These are phyloP conservation scores for Colletotrichum neosansevieriae DNA, from an alignment of 2,329 filamentous ascomycete species.

Conservation along the genomic window DNA sequence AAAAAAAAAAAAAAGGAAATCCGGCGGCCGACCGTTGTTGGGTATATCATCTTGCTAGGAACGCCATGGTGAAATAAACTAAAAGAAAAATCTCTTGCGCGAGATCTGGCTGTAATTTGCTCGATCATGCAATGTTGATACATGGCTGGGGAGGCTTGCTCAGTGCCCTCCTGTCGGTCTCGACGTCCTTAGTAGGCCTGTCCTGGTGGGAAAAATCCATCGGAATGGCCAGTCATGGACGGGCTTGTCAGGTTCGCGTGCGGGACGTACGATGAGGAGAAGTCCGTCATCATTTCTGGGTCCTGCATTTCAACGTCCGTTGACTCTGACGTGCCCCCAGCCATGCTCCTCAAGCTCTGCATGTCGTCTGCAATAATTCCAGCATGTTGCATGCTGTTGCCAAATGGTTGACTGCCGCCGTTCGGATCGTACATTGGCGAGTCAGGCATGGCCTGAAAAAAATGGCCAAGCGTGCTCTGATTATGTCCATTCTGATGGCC, in stretches of 20 bases:
- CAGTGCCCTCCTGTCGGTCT: not conserved
- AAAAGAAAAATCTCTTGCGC: slow-evolving; percentile 23
- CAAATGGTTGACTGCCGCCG: slow-evolving; percentile 30
- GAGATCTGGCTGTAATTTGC: slow-evolving; percentile 20
- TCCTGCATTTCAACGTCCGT: slow-evolving; percentile 53
- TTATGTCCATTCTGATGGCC: slow-evolving; percentile 24
- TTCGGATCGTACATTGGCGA: slow-evolving; percentile 38
- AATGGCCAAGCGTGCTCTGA: slow-evolving; percentile 37
- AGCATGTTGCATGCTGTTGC: slow-evolving; percentile 39
- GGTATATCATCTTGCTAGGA: slow-evolving; percentile 37
- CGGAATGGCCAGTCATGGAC: slow-evolving; percentile 19
- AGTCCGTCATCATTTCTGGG: slow-evolving; percentile 47
- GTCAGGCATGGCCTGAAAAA: slow-evolving; percentile 38
- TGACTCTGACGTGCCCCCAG: slow-evolving; percentile 46
- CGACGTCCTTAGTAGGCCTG: slow-evolving; percentile 27
- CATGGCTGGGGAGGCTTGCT: not conserved
- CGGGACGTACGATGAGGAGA: slow-evolving; percentile 39
- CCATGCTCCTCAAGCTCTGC: slow-evolving; percentile 50
- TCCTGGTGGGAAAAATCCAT: slow-evolving; percentile 32
- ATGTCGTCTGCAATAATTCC: slow-evolving; percentile 54
- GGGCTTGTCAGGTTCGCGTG: slow-evolving; percentile 32
- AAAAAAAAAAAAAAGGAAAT: slow-evolving; percentile 10
- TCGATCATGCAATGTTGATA: slow-evolving; percentile 18
- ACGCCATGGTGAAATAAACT: slow-evolving; percentile 13
- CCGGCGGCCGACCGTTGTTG: slow-evolving; percentile 32